These are phyloP conservation scores for Nelumbo lutea DNA, from an alignment of 164 flowering plant species.

Conservation along the genomic window DNA sequence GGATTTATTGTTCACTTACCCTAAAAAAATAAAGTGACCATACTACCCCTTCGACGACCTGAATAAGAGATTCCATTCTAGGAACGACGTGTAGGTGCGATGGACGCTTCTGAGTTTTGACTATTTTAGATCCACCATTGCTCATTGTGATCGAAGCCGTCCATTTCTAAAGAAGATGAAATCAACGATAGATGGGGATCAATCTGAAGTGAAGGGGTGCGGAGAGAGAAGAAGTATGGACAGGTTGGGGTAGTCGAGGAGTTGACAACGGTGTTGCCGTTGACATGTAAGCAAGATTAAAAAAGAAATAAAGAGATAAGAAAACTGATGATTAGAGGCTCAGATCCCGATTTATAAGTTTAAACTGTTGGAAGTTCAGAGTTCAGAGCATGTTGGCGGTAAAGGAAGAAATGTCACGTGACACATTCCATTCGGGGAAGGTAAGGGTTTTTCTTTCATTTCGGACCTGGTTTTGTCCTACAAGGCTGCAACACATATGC, in stretches of 20 bases:
- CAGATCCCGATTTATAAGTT: constrained; percentile 37
- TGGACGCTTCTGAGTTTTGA: no score
- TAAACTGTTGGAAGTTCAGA: neutral
- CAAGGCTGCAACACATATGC: constrained; percentile 7
- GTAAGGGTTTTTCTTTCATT: neutral
- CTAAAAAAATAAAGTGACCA: no score
- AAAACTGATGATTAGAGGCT: constrained; percentile 40
- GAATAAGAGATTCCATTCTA: no score
- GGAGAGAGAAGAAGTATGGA: neutral
- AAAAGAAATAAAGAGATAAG: constrained; percentile 2
- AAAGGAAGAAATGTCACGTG: constrained; percentile 41
- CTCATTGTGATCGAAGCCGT: no score
- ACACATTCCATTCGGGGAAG: neutral
- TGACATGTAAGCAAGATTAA: neutral
- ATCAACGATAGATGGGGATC: no score
- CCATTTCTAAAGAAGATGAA: no score
- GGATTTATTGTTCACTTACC: neutral
- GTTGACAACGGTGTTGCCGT: constrained; percentile 19
- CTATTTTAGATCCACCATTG: no score
- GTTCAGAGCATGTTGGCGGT: constrained; percentile 28
- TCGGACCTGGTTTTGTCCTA: no score
- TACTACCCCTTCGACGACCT: no score
- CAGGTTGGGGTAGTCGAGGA: neutral
- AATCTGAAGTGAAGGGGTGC: no score
- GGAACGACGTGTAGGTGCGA: no score